phyloP scores from a whole-genome alignment of 2,329 filamentous ascomycete genomes.

The Thielaviopsis populi region DNA sequence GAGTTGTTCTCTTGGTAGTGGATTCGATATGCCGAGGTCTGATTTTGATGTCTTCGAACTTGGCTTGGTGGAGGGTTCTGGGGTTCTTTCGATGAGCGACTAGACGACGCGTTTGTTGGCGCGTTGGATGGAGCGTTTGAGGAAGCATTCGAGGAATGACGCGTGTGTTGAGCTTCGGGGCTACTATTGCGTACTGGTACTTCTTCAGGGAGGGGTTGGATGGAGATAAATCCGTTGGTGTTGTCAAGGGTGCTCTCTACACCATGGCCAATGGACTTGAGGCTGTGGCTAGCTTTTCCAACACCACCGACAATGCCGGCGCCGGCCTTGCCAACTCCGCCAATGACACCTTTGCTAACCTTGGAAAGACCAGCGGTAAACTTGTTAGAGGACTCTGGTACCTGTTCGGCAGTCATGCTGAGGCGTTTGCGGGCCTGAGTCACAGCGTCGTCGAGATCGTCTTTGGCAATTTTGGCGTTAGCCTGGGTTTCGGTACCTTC shows the following conservation, averaged over 20 bases:
- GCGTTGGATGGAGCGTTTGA: constrained; percentile 1
- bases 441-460: constrained; percentile 34
- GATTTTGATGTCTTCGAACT: not conserved
- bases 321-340: constrained; percentile 12
- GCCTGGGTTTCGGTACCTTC: constrained; percentile 32
- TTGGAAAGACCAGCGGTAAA: constrained; percentile 23
- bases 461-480: constrained; percentile 38
- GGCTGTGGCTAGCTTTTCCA: constrained; percentile 29
- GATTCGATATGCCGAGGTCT: constrained; percentile 1
- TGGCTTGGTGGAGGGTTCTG: constrained; percentile 1
- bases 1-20: constrained; percentile 9
- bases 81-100: constrained; percentile 6
- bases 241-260: constrained; percentile 39
- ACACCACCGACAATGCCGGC: constrained; percentile 21
- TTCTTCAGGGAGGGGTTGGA: constrained; percentile 16
- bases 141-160: not conserved
- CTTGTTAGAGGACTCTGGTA: constrained; percentile 25
- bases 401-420: constrained; percentile 2
- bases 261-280: constrained; percentile 34
- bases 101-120: not conserved
- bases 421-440: constrained; percentile 23
- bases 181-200: constrained; percentile 13
- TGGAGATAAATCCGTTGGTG: constrained; percentile 37
- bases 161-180: constrained; percentile 16
- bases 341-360: constrained; percentile 13